A percentile compares a stretch with the other conserved stretches of the same genome.
These are phyloP conservation scores for Mimosa bimucronata DNA, from an alignment of 306 rosid species.

Conservation along the genomic window DNA sequence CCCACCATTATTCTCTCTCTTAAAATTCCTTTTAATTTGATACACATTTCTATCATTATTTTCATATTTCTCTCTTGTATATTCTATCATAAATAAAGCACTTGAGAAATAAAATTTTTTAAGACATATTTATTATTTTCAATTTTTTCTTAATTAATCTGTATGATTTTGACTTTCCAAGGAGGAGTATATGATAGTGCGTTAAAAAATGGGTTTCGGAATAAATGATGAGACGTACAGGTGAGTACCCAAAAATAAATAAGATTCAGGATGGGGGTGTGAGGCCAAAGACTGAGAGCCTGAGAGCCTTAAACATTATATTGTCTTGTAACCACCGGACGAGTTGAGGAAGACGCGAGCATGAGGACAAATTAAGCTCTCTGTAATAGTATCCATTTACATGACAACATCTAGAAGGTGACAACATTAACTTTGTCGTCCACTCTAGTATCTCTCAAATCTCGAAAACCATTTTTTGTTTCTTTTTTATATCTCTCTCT, in stretches of 20 bases:
- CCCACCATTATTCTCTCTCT: no score
- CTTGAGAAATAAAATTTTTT: no score
- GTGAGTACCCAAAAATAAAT: no score
- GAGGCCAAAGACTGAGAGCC: constrained; percentile 26
- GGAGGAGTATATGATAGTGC: no score
- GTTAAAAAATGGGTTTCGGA: no score
- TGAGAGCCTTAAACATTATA: constrained; percentile 33
- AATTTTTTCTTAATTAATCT: no score
- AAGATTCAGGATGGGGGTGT: constrained; percentile 11
- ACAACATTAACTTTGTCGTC: constrained; percentile 58
- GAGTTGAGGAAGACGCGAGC: constrained; percentile 59
- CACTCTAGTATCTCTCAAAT: constrained; percentile 36
- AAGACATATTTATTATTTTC: no score
- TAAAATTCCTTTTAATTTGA: no score
- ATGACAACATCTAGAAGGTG: constrained; percentile 51
- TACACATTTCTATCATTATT: no score
- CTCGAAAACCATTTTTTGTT: constrained; percentile 35
- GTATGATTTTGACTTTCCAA: no score
- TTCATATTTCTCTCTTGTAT: no score
- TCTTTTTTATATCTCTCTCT: background rate
- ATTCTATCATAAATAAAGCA: no score
- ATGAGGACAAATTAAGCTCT: constrained; percentile 50
- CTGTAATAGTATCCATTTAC: constrained; percentile 39
- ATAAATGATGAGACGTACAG: constrained; percentile 34
- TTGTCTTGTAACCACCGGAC: constrained; percentile 69